Base-by-base conservation (phyloP, 2,329 filamentous ascomycete species). In the Fusarium xyrophilum region DNA sequence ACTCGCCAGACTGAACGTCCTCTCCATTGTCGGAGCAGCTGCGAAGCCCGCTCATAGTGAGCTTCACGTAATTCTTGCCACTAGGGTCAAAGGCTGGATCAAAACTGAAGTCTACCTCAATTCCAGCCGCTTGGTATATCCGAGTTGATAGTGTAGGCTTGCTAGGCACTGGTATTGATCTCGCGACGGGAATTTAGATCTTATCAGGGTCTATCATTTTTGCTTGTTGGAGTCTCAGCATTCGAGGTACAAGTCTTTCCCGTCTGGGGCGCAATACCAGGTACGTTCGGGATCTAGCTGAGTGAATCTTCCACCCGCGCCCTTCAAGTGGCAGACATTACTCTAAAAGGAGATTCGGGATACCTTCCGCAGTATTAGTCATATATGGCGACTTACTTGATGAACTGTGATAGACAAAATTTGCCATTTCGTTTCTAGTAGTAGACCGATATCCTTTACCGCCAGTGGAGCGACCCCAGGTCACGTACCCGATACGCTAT, bases 91-190 rank as follows among this genome's bases (percentile, higher is more conserved):
- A 88, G 60, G 96, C 88, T 15, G 92, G 88, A 23, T 91, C 89
- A 59, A 96, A 89, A 68, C 91, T 88, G 63, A 96, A 91, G 72
- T 89, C 89, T 40, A 93, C 91, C 67, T 92, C 93, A 71, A 98
- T 89, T 78, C 96, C 95, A 64, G 94, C 97, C 62, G 94, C 97
- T 0, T 95, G 91, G 73, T 95, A 93, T 60, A 97, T 89, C 2
- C 69, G 54, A 4, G 43, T 67, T 7, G 92, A 96, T 78, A 92
- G 89, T 77, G 94, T 93, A 53, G 94, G 92, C 42, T 86, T 84
- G 40, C 92, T 90, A 1, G 92, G 87, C 27, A 91, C 79, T 2
- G 81, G 84, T 30, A 97, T 86, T 19, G 93, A 91, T 60, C 95
- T 92, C 79, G 89, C 89, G 70, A 98, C 85, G 50, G 89, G 84